Evolutionary conservation across 495 filamentous ascomycete species (phyloP).

Genomic region (Neohortaea acidophila): DNA sequence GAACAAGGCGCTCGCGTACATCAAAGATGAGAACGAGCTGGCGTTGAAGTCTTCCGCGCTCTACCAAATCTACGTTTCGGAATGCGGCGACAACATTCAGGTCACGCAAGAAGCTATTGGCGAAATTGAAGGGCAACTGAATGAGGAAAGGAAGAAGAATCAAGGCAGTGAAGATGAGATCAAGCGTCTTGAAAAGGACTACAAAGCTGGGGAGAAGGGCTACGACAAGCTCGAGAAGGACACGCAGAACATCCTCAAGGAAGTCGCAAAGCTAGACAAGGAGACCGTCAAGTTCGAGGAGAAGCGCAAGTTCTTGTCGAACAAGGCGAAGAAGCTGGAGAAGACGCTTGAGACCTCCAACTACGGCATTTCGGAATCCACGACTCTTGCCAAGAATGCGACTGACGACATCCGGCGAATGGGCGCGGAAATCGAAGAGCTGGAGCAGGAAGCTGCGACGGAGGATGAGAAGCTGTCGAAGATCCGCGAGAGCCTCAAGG

Average conservation of each 20-base stretch:
- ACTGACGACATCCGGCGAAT: slow-evolving; percentile 62
- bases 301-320: slow-evolving; percentile 79
- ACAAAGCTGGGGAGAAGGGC: slow-evolving; percentile 66
- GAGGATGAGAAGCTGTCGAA: slow-evolving; percentile 69
- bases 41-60: slow-evolving; percentile 72
- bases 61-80: slow-evolving; percentile 78
- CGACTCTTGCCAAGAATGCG: slow-evolving; percentile 61
- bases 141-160: slow-evolving; percentile 81
- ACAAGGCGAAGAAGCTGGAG: slow-evolving; percentile 89
- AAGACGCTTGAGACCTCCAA: slow-evolving; percentile 63
- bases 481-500: slow-evolving; percentile 74
- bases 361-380: slow-evolving; percentile 55
- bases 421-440: slow-evolving; percentile 46
- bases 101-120: slow-evolving; percentile 81
- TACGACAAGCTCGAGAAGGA: slow-evolving; percentile 71
- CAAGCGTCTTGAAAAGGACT: slow-evolving; percentile 72
- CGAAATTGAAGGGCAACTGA: slow-evolving; percentile 77
- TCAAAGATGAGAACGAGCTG: slow-evolving; percentile 86
- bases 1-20: slow-evolving; percentile 75
- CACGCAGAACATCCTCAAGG: slow-evolving; percentile 63
- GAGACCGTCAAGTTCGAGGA: slow-evolving; percentile 95
- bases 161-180: slow-evolving; percentile 82
- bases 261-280: slow-evolving; percentile 85
- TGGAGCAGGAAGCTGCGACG: slow-evolving; percentile 56
- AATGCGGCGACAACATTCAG: slow-evolving; percentile 72